Percentiles rank a stretch among this genome's conserved stretches.
Conservation (phyloP, 306 rosid genomes). For the Potentilla sterilis region DNA sequence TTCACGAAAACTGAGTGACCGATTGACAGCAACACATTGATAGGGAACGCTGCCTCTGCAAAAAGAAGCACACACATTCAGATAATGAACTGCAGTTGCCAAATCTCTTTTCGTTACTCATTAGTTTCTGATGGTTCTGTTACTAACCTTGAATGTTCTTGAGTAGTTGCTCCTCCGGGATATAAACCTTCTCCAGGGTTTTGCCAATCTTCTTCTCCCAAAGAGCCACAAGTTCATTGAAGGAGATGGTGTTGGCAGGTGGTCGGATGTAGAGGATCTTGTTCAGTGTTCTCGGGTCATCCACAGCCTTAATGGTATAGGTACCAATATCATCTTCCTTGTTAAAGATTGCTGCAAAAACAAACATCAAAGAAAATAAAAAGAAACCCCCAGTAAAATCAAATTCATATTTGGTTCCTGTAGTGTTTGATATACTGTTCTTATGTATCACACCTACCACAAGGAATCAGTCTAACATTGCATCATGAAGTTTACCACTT, state of each 20-base stretch:
- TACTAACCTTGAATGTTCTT: slow-evolving; percentile 36
- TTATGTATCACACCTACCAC: background rate
- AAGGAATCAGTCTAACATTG: background rate
- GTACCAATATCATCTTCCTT: slow-evolving; percentile 46
- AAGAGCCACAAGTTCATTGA: slow-evolving; percentile 35
- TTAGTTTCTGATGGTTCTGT: background rate
- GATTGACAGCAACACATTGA: slow-evolving; percentile 34
- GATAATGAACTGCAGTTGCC: background rate
- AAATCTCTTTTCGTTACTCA: background rate
- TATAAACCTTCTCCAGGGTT: slow-evolving; percentile 25
- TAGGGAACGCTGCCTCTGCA: slow-evolving; percentile 50
- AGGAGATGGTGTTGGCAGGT: slow-evolving; percentile 30
- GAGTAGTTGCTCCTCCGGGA: slow-evolving; percentile 38
- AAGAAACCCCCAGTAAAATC: background rate
- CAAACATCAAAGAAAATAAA: background rate
- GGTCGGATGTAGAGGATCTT: slow-evolving; percentile 37
- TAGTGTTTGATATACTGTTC: too few relatives aligned
- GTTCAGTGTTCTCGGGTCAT: slow-evolving; percentile 46
- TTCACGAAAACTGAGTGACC: slow-evolving; percentile 47
- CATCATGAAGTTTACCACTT: too few relatives aligned
- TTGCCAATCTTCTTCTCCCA: slow-evolving; percentile 45
- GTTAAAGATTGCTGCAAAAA: slow-evolving; percentile 31
- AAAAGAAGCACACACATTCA: background rate
- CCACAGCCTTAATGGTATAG: slow-evolving; percentile 35
- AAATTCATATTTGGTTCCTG: background rate